These are phyloP conservation scores for Aspergillus novofumigatus DNA, from an alignment of 2,329 filamentous ascomycete genomes.

Conservation along the genomic window DNA sequence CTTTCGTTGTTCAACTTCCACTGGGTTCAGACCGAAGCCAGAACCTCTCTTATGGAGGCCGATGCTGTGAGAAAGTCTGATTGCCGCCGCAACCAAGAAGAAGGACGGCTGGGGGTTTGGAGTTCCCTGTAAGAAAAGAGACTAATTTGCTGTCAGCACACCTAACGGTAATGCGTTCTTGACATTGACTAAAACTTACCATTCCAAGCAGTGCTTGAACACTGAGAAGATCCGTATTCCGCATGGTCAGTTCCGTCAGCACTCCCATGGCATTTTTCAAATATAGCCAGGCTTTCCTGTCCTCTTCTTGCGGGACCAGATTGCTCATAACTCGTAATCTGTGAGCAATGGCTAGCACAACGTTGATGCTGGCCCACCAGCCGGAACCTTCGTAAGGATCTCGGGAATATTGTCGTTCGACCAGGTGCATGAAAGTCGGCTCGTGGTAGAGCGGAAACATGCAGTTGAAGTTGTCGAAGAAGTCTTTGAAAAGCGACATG, in stretches of 20 bases:
- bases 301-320: conserved; percentile 82
- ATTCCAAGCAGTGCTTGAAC: conserved; percentile 93
- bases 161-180: neutral
- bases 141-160: conserved; percentile 37
- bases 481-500: conserved; percentile 82
- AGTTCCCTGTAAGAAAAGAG: conserved; percentile 90
- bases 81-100: conserved; percentile 83
- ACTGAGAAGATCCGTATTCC: conserved; percentile 90
- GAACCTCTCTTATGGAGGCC: conserved; percentile 91
- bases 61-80: conserved; percentile 87
- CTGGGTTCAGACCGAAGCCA: conserved; percentile 86
- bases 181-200: conserved; percentile 40
- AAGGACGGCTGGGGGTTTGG: conserved; percentile 95
- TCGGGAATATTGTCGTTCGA: conserved; percentile 86
- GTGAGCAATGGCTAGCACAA: conserved; percentile 88
- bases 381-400: conserved; percentile 93
- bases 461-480: conserved; percentile 98
- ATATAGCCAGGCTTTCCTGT: conserved; percentile 91
- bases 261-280: conserved; percentile 96
- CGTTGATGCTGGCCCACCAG: conserved; percentile 97
- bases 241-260: conserved; percentile 87
- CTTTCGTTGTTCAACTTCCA: conserved; percentile 88
- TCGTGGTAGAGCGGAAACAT: conserved; percentile 98
- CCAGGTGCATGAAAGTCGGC: conserved; percentile 95
- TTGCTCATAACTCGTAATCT: conserved; percentile 94